Percentiles rank a stretch among this genome's conserved stretches.
phyloP scores from a whole-genome alignment of 2,329 filamentous ascomycete genomes.

The Colletotrichum musae region DNA sequence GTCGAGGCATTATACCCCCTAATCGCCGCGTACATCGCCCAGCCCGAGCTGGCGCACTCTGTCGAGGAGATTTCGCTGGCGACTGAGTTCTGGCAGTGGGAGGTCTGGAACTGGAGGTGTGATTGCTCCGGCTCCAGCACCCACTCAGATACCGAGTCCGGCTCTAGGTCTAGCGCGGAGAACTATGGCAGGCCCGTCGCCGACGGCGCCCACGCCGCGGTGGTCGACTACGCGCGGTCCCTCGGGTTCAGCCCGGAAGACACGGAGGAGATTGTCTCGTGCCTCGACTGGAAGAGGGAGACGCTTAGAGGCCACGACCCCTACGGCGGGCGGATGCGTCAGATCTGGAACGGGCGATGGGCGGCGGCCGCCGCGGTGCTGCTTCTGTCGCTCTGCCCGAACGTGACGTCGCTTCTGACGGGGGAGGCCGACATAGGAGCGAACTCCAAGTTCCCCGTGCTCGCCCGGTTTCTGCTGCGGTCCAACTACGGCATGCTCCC shows the following conservation, averaged over 20 bases:
- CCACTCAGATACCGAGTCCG: too few relatives aligned
- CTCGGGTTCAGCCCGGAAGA: not conserved
- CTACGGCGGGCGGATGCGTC: not conserved
- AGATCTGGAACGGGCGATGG: not conserved
- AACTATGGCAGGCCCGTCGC: not conserved
- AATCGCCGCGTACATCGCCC: not conserved
- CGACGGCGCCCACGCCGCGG: not conserved
- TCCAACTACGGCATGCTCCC: not conserved
- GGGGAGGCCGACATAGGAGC: not conserved
- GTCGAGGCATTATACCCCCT: not conserved
- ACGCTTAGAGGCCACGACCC: not conserved
- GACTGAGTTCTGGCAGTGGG: not conserved
- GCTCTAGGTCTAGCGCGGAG: too few relatives aligned
- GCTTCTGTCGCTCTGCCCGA: not conserved
- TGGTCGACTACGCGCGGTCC: not conserved
- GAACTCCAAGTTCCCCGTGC: not conserved
- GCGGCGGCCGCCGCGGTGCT: not conserved
- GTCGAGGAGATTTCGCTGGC: not conserved
- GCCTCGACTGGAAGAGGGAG: not conserved
- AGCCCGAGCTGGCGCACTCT: not conserved
- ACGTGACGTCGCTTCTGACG: not conserved
- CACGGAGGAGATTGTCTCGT: not conserved
- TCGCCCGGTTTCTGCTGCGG: not conserved
- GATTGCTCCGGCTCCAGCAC: not conserved
- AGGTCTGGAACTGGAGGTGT: not conserved